phyloP scores from a whole-genome alignment of 2,329 filamentous ascomycete genomes.

The Cucurbitaria berberidis region DNA sequence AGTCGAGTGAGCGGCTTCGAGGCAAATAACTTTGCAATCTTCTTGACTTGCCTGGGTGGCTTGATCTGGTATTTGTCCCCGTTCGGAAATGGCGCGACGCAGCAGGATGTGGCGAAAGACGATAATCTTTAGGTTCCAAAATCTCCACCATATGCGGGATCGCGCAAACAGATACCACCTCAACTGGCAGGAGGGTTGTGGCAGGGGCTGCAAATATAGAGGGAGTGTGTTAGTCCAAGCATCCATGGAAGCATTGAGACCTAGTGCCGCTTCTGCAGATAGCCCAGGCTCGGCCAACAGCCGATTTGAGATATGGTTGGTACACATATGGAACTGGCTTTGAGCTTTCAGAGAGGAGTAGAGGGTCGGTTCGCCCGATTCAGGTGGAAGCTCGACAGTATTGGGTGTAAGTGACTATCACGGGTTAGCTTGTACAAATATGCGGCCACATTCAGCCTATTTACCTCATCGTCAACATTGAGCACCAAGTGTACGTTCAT shows the following conservation, averaged over 20 bases:
- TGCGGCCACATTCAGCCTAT: not conserved
- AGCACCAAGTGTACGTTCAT: constrained; percentile 34
- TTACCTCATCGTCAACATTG: constrained; percentile 31
- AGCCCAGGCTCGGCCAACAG: constrained; percentile 32
- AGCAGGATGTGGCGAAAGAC: constrained; percentile 33
- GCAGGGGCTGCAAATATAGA: constrained; percentile 21
- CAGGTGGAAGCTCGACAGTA: constrained; percentile 21
- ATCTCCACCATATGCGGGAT: constrained; percentile 33
- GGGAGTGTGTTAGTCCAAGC: constrained; percentile 25
- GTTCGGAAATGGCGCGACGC: constrained; percentile 28
- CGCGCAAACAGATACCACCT: constrained; percentile 31
- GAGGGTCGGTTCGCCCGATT: constrained; percentile 24
- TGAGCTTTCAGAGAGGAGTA: constrained; percentile 29
- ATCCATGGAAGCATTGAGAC: constrained; percentile 24
- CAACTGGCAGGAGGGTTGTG: constrained; percentile 9
- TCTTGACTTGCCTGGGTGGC: constrained; percentile 27
- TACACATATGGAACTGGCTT: constrained; percentile 32
- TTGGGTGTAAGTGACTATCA: constrained; percentile 30
- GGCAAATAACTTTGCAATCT: constrained; percentile 29
- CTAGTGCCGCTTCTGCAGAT: constrained; percentile 32
- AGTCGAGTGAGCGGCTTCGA: constrained; percentile 33
- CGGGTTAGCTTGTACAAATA: not conserved
- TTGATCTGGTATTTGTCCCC: constrained; percentile 25
- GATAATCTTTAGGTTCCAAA: constrained; percentile 37
- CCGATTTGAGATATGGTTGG: constrained; percentile 32